These are phyloP conservation scores for Protomyces gravidus DNA, from an alignment of 1,139 yeast species.

Conservation along the genomic window DNA sequence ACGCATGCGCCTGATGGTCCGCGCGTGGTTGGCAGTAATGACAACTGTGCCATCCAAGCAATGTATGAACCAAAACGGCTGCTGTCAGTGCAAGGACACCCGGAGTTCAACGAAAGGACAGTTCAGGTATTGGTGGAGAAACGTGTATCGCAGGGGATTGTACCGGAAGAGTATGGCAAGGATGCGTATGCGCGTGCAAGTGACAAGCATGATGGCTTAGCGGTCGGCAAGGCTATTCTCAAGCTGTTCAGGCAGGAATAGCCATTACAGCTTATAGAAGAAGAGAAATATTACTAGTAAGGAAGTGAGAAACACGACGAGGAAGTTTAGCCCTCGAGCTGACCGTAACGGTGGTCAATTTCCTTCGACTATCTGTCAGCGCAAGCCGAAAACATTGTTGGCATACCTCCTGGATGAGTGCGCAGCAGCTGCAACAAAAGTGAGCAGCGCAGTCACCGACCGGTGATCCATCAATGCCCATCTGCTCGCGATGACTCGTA, in stretches of 20 bases:
- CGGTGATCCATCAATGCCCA: background rate
- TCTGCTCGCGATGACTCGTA: background rate
- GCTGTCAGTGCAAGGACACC: slow-evolving; percentile 83
- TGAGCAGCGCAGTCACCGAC: background rate
- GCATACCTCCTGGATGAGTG: background rate
- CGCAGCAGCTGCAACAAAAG: background rate
- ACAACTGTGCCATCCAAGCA: slow-evolving; percentile 61
- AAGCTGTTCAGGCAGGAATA: background rate
- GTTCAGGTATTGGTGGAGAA: slow-evolving; percentile 37
- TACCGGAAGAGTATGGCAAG: slow-evolving; percentile 15
- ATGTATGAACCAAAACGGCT: slow-evolving; percentile 49
- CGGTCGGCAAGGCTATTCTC: slow-evolving; percentile 16
- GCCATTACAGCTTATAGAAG: background rate
- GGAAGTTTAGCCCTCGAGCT: background rate
- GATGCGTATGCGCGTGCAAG: slow-evolving; percentile 10
- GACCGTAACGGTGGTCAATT: background rate
- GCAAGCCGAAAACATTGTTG: background rate
- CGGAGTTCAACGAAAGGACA: slow-evolving; percentile 59
- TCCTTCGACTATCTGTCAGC: background rate
- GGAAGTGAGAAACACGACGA: background rate
- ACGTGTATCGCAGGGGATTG: slow-evolving; percentile 9
- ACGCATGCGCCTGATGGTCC: slow-evolving; percentile 47
- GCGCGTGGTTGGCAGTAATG: slow-evolving; percentile 50
- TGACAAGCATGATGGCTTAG: slow-evolving; percentile 11
- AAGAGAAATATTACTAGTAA: background rate